Conservation (phyloP, 805 yeast species). For the Wickerhamiella spandovensis region DNA sequence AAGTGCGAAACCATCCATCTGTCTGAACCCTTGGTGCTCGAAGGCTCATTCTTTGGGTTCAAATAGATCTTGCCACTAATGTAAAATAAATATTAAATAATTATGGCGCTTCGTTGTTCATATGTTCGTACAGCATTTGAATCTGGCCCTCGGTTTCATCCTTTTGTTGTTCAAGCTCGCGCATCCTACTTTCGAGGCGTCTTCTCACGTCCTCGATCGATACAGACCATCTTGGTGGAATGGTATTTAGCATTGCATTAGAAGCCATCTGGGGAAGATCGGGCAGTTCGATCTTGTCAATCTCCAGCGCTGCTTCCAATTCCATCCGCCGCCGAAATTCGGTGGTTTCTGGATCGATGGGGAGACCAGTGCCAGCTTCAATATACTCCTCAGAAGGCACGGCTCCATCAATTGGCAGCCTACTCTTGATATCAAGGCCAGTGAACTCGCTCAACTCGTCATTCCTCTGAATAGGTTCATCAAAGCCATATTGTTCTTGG, state of each 20-base stretch:
- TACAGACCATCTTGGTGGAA: no score
- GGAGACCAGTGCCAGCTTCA: no score
- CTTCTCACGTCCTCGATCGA: background rate
- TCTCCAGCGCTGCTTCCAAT: background rate
- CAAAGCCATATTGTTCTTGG: background rate
- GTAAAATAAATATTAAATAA: background rate
- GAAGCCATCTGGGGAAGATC: background rate
- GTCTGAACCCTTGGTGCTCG: background rate
- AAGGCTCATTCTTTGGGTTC: background rate
- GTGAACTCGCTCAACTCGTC: background rate
- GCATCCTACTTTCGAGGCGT: background rate
- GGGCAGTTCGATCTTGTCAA: background rate
- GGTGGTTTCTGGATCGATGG: no score
- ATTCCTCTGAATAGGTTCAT: background rate
- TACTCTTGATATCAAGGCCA: background rate
- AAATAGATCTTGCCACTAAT: background rate
- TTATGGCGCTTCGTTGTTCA: background rate
- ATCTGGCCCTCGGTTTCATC: background rate
- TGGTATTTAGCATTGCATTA: no score
- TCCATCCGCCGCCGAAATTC: background rate
- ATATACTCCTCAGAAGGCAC: no score
- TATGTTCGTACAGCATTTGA: background rate
- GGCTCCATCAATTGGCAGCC: no score
- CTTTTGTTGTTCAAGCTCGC: background rate
- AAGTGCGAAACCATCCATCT: background rate